Conservation (phyloP, 2,329 filamentous ascomycete genomes). For the Penicillium vulpinum region DNA sequence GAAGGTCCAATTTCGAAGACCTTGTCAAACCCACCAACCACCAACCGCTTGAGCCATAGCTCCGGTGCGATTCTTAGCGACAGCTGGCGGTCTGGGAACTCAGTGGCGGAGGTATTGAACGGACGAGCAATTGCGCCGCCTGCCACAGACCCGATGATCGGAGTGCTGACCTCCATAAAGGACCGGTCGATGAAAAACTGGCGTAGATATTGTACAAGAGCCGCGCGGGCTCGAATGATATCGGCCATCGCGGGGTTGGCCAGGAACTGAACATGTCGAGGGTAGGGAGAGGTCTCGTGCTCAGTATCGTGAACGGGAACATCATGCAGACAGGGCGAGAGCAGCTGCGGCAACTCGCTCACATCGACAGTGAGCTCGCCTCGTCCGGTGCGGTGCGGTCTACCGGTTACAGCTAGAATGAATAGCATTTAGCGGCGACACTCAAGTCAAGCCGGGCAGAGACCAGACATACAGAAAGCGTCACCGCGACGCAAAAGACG, state of each 20-base stretch:
- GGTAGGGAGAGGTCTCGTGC: constrained; percentile 69
- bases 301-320: constrained; percentile 71
- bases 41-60: constrained; percentile 87
- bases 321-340: constrained; percentile 77
- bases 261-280: constrained; percentile 83
- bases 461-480: constrained; percentile 70
- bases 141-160: constrained; percentile 77
- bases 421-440: constrained; percentile 6
- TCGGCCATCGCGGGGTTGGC: constrained; percentile 69
- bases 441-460: constrained; percentile 9
- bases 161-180: constrained; percentile 88
- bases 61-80: constrained; percentile 89
- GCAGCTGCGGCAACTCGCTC: constrained; percentile 65
- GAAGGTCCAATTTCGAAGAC: constrained; percentile 91
- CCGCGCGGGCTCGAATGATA: constrained; percentile 70
- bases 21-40: constrained; percentile 82
- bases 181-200: constrained; percentile 68
- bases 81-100: constrained; percentile 70
- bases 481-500: constrained; percentile 76
- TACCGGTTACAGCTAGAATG: constrained; percentile 65
- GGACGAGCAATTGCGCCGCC: constrained; percentile 87
- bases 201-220: constrained; percentile 72
- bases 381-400: constrained; percentile 66
- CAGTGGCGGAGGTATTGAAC: constrained; percentile 77
- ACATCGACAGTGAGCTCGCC: constrained; percentile 76